These are phyloP conservation scores for Colletotrichum abscissum DNA, from an alignment of 2,329 filamentous ascomycete species.

Conservation along the genomic window DNA sequence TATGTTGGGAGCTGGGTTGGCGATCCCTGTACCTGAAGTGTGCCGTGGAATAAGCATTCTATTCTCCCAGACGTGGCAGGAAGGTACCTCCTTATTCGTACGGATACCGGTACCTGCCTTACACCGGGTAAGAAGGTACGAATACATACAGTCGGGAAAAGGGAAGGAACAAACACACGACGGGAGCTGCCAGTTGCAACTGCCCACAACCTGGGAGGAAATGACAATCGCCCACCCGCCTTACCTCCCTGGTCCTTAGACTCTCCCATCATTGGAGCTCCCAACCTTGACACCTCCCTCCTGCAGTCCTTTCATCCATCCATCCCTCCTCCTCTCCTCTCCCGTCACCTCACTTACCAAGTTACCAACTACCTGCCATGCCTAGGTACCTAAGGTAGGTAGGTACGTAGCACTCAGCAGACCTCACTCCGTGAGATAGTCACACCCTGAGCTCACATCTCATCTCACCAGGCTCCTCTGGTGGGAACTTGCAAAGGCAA, in stretches of 20 bases:
- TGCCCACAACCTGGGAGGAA: neutral
- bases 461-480: neutral
- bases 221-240: constrained; percentile 8
- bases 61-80: neutral
- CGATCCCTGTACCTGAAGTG: constrained; percentile 13
- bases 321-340: neutral
- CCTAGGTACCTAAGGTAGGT: neutral
- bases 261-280: neutral
- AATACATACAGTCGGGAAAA: neutral
- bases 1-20: neutral
- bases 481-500: neutral
- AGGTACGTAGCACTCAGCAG: neutral
- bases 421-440: neutral
- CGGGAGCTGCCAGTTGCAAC: neutral
- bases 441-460: neutral
- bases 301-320: neutral
- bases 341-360: neutral
- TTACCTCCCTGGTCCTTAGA: neutral
- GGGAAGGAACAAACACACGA: neutral
- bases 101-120: no score
- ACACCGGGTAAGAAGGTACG: no score
- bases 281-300: neutral
- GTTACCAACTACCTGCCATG: no score
- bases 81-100: no score
- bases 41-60: constrained; percentile 24